These are phyloP conservation scores for Wallacemonas sp. DNA, from an alignment of 208 protist genomes.

Conservation along the genomic window DNA sequence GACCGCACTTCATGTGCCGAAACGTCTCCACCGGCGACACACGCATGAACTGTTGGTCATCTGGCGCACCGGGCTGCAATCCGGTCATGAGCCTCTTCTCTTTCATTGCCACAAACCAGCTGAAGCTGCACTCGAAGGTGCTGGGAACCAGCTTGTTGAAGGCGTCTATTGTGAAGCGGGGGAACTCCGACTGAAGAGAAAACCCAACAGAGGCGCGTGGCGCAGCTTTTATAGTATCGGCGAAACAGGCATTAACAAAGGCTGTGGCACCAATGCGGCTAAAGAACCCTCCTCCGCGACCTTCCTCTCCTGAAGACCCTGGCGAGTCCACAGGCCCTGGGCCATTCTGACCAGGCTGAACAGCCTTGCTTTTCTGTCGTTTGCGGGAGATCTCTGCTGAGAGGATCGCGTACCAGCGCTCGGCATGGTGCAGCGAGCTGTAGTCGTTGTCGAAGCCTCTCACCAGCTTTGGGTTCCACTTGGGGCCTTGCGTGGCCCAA, in stretches of 20 bases:
- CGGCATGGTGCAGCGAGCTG: constrained; percentile 46
- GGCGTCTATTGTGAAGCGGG: constrained; percentile 31
- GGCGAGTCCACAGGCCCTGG: background rate
- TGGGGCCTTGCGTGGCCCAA: constrained; percentile 71
- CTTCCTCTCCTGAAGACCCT: background rate
- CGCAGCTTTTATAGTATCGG: constrained; percentile 34
- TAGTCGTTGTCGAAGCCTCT: constrained; percentile 61
- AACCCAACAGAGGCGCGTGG: constrained; percentile 65
- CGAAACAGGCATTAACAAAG: constrained; percentile 61
- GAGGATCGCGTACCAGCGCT: constrained; percentile 51
- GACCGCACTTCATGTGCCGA: constrained; percentile 58
- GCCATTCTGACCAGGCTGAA: too few relatives aligned
- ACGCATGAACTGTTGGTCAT: constrained; percentile 33
- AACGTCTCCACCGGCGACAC: constrained; percentile 63
- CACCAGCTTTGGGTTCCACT: constrained; percentile 47
- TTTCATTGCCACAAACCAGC: constrained; percentile 45
- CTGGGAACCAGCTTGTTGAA: constrained; percentile 52
- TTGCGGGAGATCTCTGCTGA: constrained; percentile 39
- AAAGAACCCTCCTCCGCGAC: background rate
- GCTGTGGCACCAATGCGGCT: constrained; percentile 19
- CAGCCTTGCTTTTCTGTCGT: background rate
- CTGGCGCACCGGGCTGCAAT: constrained; percentile 6
- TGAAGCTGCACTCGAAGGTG: constrained; percentile 64
- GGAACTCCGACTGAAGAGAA: constrained; percentile 38
- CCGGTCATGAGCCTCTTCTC: constrained; percentile 25